Evolutionary conservation across 2,329 filamentous ascomycete species (phyloP), one percentile per base, ranked within the genome.

Genomic region (Paecilomyces formosus): DNA sequence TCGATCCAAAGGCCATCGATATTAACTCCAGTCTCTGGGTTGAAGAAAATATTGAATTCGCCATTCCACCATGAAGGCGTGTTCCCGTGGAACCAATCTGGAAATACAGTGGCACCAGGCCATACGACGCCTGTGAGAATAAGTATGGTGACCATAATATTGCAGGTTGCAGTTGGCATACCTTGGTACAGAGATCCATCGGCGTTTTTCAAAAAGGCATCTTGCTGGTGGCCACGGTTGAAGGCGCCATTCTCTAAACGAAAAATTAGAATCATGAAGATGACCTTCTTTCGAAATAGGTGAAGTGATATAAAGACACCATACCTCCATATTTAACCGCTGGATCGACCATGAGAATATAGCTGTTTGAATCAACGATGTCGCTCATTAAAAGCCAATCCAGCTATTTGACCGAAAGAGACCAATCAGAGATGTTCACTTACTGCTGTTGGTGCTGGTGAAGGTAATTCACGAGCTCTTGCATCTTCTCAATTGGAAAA

Each of bases 1-100:
- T 90, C 88, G 63, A 90, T 89, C 87, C 88, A 92, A 1, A 93
- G 77, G 1, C 83, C 89, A 61, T 93, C 89, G 54, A 93, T 87
- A 63, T 92, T 84, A 15, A 93, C 79, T 30, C 89, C 89, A 1
- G 74, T 79, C 0, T 85, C 77, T 0, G 81, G 72, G 60, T 81
- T 72, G 74, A 92, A 92, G 75, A 90, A 90, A 1, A 68, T 70
- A 0, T 68, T 71, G 64, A 93, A 87, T 68, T 92, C 82, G 3
- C 79, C 78, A 62, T 85, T 85, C 89, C 89, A 93, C 72, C 85
- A 94, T 1, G 74, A 66, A 54, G 85, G 80, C 1, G 85, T 83
- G 55, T 84, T 84, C 7, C 81, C 79, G 18, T 85, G 76, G 68
- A 92, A 91, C 89, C 89, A 93, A 70, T 93, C 90, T 0, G 88